Percentiles rank a stretch among this genome's conserved stretches.
These are phyloP conservation scores for Globisporangium splendens DNA, from an alignment of 352 stramenopile species.

Conservation along the genomic window DNA sequence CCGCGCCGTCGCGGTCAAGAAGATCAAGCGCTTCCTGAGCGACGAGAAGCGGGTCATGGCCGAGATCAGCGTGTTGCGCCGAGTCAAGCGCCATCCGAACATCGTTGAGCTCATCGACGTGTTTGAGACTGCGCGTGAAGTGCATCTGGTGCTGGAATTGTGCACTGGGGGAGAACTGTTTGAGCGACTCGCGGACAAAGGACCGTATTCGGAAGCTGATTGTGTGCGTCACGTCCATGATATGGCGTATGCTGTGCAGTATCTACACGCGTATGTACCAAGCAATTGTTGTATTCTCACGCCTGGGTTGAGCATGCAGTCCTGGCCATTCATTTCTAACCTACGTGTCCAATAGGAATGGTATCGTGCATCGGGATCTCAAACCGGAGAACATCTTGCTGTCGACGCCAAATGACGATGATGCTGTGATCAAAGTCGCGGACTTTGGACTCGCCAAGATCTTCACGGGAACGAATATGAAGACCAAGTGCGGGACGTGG, in stretches of 20 bases:
- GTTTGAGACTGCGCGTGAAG: slow-evolving; percentile 74
- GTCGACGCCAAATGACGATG: slow-evolving; percentile 53
- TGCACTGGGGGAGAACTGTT: slow-evolving; percentile 83
- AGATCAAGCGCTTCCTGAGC: slow-evolving; percentile 79
- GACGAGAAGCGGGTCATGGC: slow-evolving; percentile 60
- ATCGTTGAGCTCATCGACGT: slow-evolving; percentile 81
- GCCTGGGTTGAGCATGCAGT: no score
- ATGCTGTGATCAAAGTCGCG: slow-evolving; percentile 69
- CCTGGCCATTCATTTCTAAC: no score
- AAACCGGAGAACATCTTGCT: slow-evolving; percentile 86
- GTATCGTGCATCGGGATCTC: slow-evolving; percentile 78
- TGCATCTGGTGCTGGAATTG: slow-evolving; percentile 77
- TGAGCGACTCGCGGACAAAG: slow-evolving; percentile 71
- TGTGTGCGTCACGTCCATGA: slow-evolving; percentile 69
- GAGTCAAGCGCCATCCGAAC: slow-evolving; percentile 61
- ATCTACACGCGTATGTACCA: slow-evolving; percentile 56
- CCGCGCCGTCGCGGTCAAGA: slow-evolving; percentile 69
- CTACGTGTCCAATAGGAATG: slow-evolving; percentile 30
- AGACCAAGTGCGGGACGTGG: slow-evolving; percentile 82
- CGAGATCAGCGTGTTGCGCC: slow-evolving; percentile 59
- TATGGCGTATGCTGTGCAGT: slow-evolving; percentile 67
- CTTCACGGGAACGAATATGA: slow-evolving; percentile 60
- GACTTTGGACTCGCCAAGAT: slow-evolving; percentile 87
- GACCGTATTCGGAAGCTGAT: slow-evolving; percentile 78
- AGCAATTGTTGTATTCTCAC: no score